Base-by-base conservation (phyloP, 768 basidiomycete genomes). In the Stropharia rugosoannulata region DNA sequence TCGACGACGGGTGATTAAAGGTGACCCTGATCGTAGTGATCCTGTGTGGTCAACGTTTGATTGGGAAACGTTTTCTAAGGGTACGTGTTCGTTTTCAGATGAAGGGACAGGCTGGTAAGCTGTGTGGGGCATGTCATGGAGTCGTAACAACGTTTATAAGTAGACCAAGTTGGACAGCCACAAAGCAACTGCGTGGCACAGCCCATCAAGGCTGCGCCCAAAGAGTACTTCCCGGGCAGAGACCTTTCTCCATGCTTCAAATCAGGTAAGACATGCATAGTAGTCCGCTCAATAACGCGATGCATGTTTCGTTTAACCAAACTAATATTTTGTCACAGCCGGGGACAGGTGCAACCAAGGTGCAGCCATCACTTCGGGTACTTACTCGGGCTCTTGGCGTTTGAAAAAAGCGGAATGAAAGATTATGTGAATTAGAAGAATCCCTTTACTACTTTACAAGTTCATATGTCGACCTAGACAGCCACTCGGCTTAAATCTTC, bases 1-100 rank as follows among this genome's bases (percentile, higher is more conserved):
- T 29, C 71, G 59, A 32, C 65, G 66, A 41, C 68, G 54, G 39
- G 68, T 70, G 46, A 69, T 59, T 42, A 63, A 46, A n/a, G 66
- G 59, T 48, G 58, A 59, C 42, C 59, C 49, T 44, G 58, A 22
- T 19, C 6, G 59, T 56, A 18, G 60, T 46, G 13, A 64, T 54
- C 32, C 67, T 58, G 22, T 57, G 35, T 49, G 65, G 66, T 49
- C 68, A 64, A 65, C 69, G 59, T 57, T 60, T 54, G 37, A 55
- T 54, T 49, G 57, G 27, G 54, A 36, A 54, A 51, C 38, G 39
- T 51, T 48, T 48, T 47, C 35, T 22, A 40, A 19, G 39, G 45
- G 27, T 40, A 25, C 29, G 15, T 44, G 32, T 12, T n/a, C 18
- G 19, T 27, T 19, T 36, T 52, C 51, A 37, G 51, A 52, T 41